These are phyloP conservation scores for Dioscorea zingiberensis DNA, from an alignment of 106 monocot genomes.

Conservation along the genomic window DNA sequence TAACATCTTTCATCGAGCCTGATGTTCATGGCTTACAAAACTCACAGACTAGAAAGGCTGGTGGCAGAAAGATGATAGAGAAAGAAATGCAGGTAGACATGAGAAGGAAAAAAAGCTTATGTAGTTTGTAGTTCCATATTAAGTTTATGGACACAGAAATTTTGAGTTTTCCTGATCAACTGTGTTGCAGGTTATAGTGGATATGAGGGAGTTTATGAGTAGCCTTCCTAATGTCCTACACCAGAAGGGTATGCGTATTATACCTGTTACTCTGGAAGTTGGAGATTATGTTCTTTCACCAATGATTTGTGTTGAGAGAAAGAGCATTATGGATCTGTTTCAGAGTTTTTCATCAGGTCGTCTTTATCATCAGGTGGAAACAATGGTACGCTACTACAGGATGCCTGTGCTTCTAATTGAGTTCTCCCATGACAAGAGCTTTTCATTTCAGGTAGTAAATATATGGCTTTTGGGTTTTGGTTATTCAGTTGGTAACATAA, in stretches of 20 bases:
- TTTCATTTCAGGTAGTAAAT: conserved; percentile 86
- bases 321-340: conserved; percentile 84
- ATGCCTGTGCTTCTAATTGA: conserved; percentile 97
- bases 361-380: conserved; percentile 93
- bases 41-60: conserved; percentile 85
- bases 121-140: too few species aligned
- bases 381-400: conserved; percentile 88
- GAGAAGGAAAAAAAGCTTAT: too few species aligned
- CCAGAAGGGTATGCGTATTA: conserved; percentile 83
- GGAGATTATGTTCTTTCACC: conserved; percentile 98
- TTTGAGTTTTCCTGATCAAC: background rate
- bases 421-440: conserved; percentile 97
- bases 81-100: conserved; percentile 84
- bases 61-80: conserved; percentile 66
- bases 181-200: conserved; percentile 78
- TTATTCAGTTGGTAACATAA: background rate
- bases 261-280: conserved; percentile 86
- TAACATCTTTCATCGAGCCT: conserved; percentile 34
- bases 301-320: conserved; percentile 95
- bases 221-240: conserved; percentile 99
- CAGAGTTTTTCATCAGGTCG: conserved; percentile 97
- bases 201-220: conserved; percentile 99
- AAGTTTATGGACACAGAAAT: too few species aligned
- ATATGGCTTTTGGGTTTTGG: background rate
- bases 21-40: conserved; percentile 41